Percentiles rank a stretch among this genome's conserved stretches.
phyloP scores from a whole-genome alignment of 306 rosid species.

The Hylodesmum podocarpum region DNA sequence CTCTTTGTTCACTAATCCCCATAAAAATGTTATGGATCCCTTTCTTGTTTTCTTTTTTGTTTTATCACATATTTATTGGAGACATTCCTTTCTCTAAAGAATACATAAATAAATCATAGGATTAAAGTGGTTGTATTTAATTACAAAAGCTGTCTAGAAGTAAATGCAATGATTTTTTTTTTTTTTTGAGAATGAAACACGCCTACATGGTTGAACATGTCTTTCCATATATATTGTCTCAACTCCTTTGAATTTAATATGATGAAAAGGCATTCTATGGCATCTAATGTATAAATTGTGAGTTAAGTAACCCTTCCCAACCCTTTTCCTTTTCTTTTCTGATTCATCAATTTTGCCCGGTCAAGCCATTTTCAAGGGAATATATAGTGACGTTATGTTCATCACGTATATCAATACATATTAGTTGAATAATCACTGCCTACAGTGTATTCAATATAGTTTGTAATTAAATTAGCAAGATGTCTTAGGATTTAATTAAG shows the following conservation, averaged over 20 bases:
- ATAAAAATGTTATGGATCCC: slow-evolving; percentile 46
- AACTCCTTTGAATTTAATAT: slow-evolving; percentile 28
- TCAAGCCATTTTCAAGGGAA: background rate
- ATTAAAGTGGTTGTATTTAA: background rate
- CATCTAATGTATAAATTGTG: slow-evolving; percentile 7
- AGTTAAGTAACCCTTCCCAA: background rate
- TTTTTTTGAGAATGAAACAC: slow-evolving; percentile 28
- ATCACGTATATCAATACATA: background rate
- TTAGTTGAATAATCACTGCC: background rate
- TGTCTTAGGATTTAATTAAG: no score
- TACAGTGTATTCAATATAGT: background rate
- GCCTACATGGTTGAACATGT: slow-evolving; percentile 11
- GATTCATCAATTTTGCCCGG: background rate
- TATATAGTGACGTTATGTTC: background rate
- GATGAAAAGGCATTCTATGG: slow-evolving; percentile 31
- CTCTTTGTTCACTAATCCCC: slow-evolving; percentile 70
- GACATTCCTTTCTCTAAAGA: slow-evolving; percentile 26
- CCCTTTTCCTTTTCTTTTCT: background rate
- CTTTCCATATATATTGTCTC: slow-evolving; percentile 39
- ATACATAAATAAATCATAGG: slow-evolving; percentile 18
- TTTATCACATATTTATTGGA: background rate
- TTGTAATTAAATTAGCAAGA: background rate
- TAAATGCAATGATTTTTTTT: slow-evolving; percentile 29
- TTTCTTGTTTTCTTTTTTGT: slow-evolving; percentile 27
- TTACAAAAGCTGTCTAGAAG: slow-evolving; percentile 30